Evolutionary conservation across 345 rosid species (phyloP).

Genomic region (Erucastrum elatum): DNA sequence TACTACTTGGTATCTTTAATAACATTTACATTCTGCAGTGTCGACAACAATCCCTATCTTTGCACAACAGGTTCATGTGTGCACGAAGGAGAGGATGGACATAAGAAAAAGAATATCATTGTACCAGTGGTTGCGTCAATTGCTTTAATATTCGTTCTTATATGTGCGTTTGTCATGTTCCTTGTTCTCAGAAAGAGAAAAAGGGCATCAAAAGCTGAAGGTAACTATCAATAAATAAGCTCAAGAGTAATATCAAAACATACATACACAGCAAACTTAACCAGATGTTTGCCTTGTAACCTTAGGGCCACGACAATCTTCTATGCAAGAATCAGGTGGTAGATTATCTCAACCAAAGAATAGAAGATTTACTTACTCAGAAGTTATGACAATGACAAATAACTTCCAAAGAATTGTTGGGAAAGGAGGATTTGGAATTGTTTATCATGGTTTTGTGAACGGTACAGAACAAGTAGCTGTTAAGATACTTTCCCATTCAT

Average conservation of each 20-base stretch:
- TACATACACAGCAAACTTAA: background rate
- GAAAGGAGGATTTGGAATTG: background rate
- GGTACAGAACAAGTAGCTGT: background rate
- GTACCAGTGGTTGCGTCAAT: conserved; percentile 37
- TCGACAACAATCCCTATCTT: conserved; percentile 1
- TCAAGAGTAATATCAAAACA: background rate
- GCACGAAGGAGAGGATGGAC: background rate
- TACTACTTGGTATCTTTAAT: background rate
- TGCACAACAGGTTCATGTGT: background rate
- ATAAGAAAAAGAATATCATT: conserved; percentile 11
- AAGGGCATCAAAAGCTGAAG: background rate
- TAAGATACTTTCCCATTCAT: background rate
- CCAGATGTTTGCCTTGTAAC: background rate
- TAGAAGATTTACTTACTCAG: background rate
- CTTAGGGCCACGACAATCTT: background rate
- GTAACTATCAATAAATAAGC: background rate
- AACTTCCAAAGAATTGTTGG: background rate
- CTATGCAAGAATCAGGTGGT: background rate
- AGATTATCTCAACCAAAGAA: background rate
- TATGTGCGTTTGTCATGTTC: conserved; percentile 2
- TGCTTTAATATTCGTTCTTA: background rate
- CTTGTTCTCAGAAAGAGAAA: conserved; percentile 18
- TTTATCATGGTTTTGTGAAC: background rate
- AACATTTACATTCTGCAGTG: background rate
- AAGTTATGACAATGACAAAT: background rate